Percentiles rank a stretch among this genome's conserved stretches.
Conservation (phyloP, 768 basidiomycete genomes). For the Rubroboletus satanas region DNA sequence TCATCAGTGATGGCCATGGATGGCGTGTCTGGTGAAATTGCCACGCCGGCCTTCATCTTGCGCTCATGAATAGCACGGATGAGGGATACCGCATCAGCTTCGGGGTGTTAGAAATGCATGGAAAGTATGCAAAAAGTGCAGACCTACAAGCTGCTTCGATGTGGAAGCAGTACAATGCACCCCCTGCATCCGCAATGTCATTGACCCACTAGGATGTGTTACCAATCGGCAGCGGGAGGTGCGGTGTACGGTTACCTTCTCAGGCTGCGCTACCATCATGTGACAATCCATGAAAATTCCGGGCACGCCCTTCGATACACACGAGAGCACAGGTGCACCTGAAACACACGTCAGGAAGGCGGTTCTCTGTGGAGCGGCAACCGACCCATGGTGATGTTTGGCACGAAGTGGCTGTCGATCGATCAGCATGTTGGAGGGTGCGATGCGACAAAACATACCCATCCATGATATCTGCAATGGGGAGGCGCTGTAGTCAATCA, state of each 20-base stretch:
- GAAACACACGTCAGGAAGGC: slow-evolving; percentile 12
- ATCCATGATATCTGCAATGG: slow-evolving; percentile 91
- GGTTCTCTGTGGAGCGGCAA: slow-evolving; percentile 7
- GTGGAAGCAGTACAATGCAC: slow-evolving; percentile 94
- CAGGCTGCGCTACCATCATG: slow-evolving; percentile 98
- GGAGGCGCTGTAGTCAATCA: slow-evolving; percentile 6
- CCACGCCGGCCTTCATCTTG: slow-evolving; percentile 91
- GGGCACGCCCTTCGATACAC: slow-evolving; percentile 81
- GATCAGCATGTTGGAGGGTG: neutral
- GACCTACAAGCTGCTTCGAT: slow-evolving; percentile 83
- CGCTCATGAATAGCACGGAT: slow-evolving; percentile 78
- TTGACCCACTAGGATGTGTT: slow-evolving; percentile 77
- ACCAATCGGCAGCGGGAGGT: neutral
- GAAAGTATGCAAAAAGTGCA: neutral
- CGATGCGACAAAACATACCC: slow-evolving; percentile 49
- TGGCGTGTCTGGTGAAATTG: slow-evolving; percentile 94
- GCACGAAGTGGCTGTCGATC: slow-evolving; percentile 85
- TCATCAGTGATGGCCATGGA: slow-evolving; percentile 83
- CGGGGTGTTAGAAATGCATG: slow-evolving; percentile 15
- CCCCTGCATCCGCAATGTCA: slow-evolving; percentile 94
- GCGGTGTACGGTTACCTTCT: slow-evolving; percentile 52
- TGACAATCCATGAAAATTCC: slow-evolving; percentile 99
- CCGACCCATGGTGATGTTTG: slow-evolving; percentile 96
- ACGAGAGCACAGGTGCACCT: slow-evolving; percentile 87
- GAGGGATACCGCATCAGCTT: slow-evolving; percentile 70